Base-by-base conservation (phyloP, 257 asterid genomes). In the Ballota nigra region DNA sequence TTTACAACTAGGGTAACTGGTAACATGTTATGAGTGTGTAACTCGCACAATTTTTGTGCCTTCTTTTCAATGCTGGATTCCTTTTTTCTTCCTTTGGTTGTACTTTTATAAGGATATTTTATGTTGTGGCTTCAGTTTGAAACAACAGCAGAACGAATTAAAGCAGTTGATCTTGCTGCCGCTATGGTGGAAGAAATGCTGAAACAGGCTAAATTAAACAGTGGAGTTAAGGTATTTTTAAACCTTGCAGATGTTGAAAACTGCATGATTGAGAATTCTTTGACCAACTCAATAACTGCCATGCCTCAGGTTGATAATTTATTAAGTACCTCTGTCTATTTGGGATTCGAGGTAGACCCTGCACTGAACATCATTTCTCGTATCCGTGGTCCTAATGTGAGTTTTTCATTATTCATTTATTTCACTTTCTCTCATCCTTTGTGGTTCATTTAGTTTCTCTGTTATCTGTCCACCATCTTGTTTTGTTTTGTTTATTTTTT, bases 321-420 rank as follows among this genome's bases (percentile, higher is more conserved):
- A 41, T 79, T 86, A 62, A 90, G 76, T 70, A 84, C 96, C 40
- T 83, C 91, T 85, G 89, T 95, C 61, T 87, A 72, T 83, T 82
- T 95, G 96, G 97, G 99, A 74, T 89, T 95, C 69, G 96, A 92
- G 82, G 87, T 89, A 53, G 96, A 92, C 82, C 88, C 96, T 49
- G 85, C 88, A 16, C 68, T 84, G 84, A 81, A 89, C 83, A 75
- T 95, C 33, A 82, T 81, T 58, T 76, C 88, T 38, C 97, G 94
- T 79, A 92, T 95, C 79, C 92, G 97, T 75, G 99, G 99, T 70
- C 98, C 99, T 82, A 88, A 89, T 82, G 99, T 95, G 88, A 88
- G 99, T 69, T 72, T 72, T 67, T 82, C 63, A 57, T 33, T 18
- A 22, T 47, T 63, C 38, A 26, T 71, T 7, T 45, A 9, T 58